Base-by-base conservation (phyloP, 116 monocot genomes). In the Zostera marina region DNA sequence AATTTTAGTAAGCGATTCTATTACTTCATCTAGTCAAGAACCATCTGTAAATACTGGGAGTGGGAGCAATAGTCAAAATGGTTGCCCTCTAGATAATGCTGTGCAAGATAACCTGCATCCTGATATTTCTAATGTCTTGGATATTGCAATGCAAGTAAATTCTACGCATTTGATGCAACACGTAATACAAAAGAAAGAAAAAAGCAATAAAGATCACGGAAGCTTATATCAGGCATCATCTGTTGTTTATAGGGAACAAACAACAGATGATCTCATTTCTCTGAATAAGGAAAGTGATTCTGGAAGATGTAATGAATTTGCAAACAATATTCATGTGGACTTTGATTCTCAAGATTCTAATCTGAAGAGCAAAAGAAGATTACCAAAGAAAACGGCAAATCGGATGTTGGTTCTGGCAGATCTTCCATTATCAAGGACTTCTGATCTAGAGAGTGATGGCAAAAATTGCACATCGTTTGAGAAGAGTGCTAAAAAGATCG, bases 391-490 rank as follows among this genome's bases (percentile, higher is more conserved):
- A 39, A 39, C 46, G 66, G 56, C 58, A 51, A 63, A 66, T 16
- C 11, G 10, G 14, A 47, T 63, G 44, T 32, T 6, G 4, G 46
- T 63, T 59, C 23, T 48, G 11, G 9, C 26, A 26, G 63, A 70
- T 42, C 54, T 42, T 9, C 25, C 73, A 64, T 44, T 48, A 16
- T 23, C 53, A 21, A 67, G 17, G 44, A 22, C 9, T 42, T 15
- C 53, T 67, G 65, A 66, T 45, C 55, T 39, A 59, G 61, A 63
- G 48, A 24, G 23, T 59, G 72, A 17, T 52, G 43, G 46, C 15
- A 58, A 72, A 38, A 66, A 15, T 41, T 43, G 14, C 13, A 42
- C 40, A 8, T 63, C 39, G 7, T 7, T 65, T 61, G 53, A 21
- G 23, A 26, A 38, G 60, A 55, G 22, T 22, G 47, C 43, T 52